A percentile compares a stretch with the other conserved stretches of the same genome.
phyloP scores from a whole-genome alignment of 2,329 filamentous ascomycete species.

The Epichloe typhina region DNA sequence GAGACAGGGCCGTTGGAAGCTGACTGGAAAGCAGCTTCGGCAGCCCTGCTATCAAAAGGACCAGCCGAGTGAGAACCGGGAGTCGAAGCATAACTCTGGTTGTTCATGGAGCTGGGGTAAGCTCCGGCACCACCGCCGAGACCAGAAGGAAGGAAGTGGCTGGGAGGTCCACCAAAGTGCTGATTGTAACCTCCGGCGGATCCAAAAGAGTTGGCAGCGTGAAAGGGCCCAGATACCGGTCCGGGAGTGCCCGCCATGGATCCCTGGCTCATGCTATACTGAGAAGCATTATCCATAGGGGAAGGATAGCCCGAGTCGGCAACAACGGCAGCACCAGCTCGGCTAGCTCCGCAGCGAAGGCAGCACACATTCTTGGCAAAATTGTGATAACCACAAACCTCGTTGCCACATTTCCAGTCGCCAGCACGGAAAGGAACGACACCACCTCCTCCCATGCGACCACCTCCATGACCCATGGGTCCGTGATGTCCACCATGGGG shows the following conservation, averaged over 20 bases:
- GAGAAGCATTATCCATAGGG: constrained; percentile 73
- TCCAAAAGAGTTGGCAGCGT: constrained; percentile 56
- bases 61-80: constrained; percentile 71
- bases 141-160: constrained; percentile 81
- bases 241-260: constrained; percentile 79
- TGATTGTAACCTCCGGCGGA: constrained; percentile 54
- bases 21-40: constrained; percentile 87
- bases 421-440: constrained; percentile 95
- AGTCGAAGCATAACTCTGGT: constrained; percentile 59
- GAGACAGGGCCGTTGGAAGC: constrained; percentile 71
- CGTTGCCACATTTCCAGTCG: constrained; percentile 97
- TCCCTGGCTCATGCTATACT: constrained; percentile 73
- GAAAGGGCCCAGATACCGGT: constrained; percentile 63
- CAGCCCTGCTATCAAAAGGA: constrained; percentile 83
- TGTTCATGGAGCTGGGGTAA: constrained; percentile 71
- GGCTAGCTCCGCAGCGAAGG: constrained; percentile 87
- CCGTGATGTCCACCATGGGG: constrained; percentile 58
- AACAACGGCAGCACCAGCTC: constrained; percentile 84
- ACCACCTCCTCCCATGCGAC: constrained; percentile 68
- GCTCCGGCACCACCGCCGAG: constrained; percentile 55
- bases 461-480: constrained; percentile 42
- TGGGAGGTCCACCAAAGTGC: constrained; percentile 77
- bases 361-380: constrained; percentile 99
- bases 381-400: constrained; percentile 96
- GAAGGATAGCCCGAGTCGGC: constrained; percentile 87